Evolutionary conservation across 2,329 filamentous ascomycete genomes (phyloP).

Genomic region (Dactylellina haptotyla): DNA sequence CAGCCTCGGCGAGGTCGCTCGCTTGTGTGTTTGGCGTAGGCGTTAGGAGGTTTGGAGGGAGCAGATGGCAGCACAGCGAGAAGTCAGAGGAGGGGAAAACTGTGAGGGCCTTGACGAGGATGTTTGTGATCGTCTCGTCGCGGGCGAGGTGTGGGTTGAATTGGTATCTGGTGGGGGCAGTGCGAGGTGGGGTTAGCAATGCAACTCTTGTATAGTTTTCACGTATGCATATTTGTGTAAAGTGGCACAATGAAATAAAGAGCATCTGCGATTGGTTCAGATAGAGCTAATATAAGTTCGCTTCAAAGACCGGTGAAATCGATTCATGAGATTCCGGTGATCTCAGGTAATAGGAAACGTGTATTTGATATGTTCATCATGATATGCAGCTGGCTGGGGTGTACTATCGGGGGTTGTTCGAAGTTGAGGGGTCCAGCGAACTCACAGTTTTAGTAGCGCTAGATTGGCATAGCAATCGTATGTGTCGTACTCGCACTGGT

Average conservation of each 20-base stretch:
- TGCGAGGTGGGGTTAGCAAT: slow-evolving; percentile 32
- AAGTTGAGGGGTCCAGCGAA: slow-evolving; percentile 59
- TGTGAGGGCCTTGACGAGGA: slow-evolving; percentile 96
- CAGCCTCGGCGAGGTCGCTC: slow-evolving; percentile 84
- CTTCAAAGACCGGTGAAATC: slow-evolving; percentile 59
- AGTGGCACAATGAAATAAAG: slow-evolving; percentile 33
- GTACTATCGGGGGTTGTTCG: not conserved
- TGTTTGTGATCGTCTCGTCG: slow-evolving; percentile 97
- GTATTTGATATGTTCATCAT: slow-evolving; percentile 78
- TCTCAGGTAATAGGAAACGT: slow-evolving; percentile 99
- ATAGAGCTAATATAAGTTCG: slow-evolving; percentile 73
- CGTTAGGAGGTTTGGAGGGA: slow-evolving; percentile 81
- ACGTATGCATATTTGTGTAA: not conserved
- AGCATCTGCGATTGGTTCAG: slow-evolving; percentile 67
- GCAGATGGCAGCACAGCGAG: slow-evolving; percentile 90
- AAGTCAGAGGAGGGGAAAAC: slow-evolving; percentile 97
- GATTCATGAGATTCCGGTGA: slow-evolving; percentile 73
- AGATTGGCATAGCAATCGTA: slow-evolving; percentile 97
- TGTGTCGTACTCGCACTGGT: slow-evolving; percentile 94
- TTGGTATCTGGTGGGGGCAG: slow-evolving; percentile 79
- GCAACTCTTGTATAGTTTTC: not conserved
- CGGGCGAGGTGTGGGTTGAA: slow-evolving; percentile 98
- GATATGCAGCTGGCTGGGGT: slow-evolving; percentile 46
- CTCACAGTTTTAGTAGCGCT: slow-evolving; percentile 95
- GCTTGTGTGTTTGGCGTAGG: slow-evolving; percentile 65